A percentile compares a stretch with the other conserved stretches of the same genome.
These are phyloP conservation scores for Phytopythium sindhum DNA, from an alignment of 352 stramenopile genomes.

Conservation along the genomic window DNA sequence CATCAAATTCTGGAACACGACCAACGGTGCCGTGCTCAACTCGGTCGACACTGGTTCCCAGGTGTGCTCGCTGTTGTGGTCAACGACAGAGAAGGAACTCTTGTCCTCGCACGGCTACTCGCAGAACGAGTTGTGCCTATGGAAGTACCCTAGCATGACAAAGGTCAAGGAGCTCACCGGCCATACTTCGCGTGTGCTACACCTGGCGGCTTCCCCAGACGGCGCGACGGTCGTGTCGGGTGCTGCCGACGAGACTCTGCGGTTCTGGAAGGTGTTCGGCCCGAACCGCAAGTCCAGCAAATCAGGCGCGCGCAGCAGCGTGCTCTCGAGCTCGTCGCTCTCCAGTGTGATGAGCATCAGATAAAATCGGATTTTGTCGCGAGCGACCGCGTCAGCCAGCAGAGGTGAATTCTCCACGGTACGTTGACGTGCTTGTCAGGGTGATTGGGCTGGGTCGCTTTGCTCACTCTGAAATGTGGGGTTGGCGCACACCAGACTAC, in stretches of 20 bases:
- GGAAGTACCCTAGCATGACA: constrained; percentile 99
- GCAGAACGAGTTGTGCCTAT: constrained; percentile 97
- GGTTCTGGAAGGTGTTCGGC: constrained; percentile 99
- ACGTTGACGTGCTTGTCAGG: not conserved
- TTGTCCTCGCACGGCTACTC: constrained; percentile 97
- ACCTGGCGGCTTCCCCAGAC: constrained; percentile 97
- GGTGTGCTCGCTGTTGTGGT: constrained; percentile 96
- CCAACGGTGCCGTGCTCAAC: constrained; percentile 93
- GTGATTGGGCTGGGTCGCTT: not conserved
- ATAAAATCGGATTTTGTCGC: constrained; percentile 27
- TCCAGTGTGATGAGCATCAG: constrained; percentile 83
- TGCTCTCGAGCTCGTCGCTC: constrained; percentile 63
- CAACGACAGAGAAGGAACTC: constrained; percentile 92
- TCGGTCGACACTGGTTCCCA: constrained; percentile 98
- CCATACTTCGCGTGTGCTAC: constrained; percentile 95
- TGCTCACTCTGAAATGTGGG: not conserved
- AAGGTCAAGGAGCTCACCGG: constrained; percentile 97
- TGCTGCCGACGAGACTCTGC: constrained; percentile 97
- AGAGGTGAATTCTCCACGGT: not conserved
- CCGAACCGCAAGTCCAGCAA: constrained; percentile 76
- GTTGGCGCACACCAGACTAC: not conserved
- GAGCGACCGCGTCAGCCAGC: not conserved
- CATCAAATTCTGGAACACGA: constrained; percentile 99
- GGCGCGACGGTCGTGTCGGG: constrained; percentile 96
- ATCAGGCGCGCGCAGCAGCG: constrained; percentile 39